These are phyloP conservation scores for Isochrysis galbana DNA, from an alignment of 78 protist species.

Conservation along the genomic window DNA sequence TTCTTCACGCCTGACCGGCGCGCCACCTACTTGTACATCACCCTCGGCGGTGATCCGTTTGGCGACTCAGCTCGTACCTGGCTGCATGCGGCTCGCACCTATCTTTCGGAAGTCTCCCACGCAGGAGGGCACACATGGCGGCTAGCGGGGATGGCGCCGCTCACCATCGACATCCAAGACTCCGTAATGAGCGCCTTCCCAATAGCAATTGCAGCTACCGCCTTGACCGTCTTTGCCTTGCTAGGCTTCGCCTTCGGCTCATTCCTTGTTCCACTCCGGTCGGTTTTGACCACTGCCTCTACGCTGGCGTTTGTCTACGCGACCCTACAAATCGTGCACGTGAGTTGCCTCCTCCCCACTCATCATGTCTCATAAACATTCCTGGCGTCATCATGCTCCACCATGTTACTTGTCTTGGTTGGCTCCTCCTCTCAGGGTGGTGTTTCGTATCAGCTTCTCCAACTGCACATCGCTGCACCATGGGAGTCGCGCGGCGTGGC, in stretches of 20 bases:
- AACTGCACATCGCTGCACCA: neutral
- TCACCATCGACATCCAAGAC: neutral
- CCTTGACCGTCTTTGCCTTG: conserved; percentile 29
- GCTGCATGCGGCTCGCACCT: neutral
- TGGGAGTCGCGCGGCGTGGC: neutral
- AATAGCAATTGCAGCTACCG: neutral
- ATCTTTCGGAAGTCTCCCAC: neutral
- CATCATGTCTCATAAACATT: no score
- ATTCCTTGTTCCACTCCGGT: conserved; percentile 58
- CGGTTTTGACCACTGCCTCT: conserved; percentile 26
- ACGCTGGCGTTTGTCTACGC: conserved; percentile 15
- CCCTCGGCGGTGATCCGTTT: neutral
- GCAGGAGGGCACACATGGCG: neutral
- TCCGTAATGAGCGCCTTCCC: conserved; percentile 1
- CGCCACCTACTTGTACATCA: neutral
- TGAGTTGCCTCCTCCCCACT: no score
- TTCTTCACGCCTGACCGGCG: neutral
- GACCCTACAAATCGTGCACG: neutral
- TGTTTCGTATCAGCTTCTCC: neutral
- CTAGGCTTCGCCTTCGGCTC: conserved; percentile 46
- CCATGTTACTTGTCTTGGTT: no score
- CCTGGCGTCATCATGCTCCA: no score
- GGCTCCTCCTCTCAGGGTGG: conserved; percentile 21
- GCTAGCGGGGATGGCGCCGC: neutral
- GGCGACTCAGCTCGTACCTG: neutral